Evolutionary conservation across 1,139 yeast species (phyloP).

Genomic region (Blastobotrys malaysiensis): DNA sequence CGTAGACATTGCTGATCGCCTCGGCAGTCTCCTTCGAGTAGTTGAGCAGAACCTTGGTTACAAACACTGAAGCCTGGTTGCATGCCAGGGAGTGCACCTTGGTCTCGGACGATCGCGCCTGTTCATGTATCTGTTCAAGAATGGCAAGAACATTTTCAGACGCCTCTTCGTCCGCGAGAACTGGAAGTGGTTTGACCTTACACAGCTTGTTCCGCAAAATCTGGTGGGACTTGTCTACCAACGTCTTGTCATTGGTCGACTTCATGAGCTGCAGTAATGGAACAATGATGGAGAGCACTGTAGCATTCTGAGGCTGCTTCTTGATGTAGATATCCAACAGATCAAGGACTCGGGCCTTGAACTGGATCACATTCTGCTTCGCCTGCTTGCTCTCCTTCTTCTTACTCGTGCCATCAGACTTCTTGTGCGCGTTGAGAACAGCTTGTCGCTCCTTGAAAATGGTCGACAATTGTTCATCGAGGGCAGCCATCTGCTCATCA

Average conservation of each 20-base stretch:
- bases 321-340: conserved; percentile 60
- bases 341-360: conserved; percentile 75
- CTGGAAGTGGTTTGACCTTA: conserved; percentile 39
- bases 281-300: conserved; percentile 42
- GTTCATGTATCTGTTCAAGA: conserved; percentile 36
- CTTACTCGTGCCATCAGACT: conserved; percentile 22
- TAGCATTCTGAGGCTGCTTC: conserved; percentile 41
- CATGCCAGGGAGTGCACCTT: conserved; percentile 52
- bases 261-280: conserved; percentile 60
- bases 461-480: conserved; percentile 76
- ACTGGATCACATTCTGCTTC: conserved; percentile 68
- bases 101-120: conserved; percentile 42
- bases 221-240: conserved; percentile 74
- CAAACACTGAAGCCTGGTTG: conserved; percentile 55
- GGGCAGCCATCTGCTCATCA: conserved; percentile 95
- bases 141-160: conserved; percentile 14
- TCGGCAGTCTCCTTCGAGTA: conserved; percentile 18
- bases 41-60: conserved; percentile 42
- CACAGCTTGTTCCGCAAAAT: conserved; percentile 60
- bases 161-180: conserved; percentile 16
- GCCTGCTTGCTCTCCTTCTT: conserved; percentile 58
- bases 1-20: conserved; percentile 51
- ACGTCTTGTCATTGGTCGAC: conserved; percentile 59
- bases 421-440: conserved; percentile 21
- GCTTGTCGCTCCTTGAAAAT: conserved; percentile 65